A percentile compares a stretch with the other conserved stretches of the same genome.
Evolutionary conservation across 345 rosid species (phyloP).

Genomic region (Lepidium sativum): DNA sequence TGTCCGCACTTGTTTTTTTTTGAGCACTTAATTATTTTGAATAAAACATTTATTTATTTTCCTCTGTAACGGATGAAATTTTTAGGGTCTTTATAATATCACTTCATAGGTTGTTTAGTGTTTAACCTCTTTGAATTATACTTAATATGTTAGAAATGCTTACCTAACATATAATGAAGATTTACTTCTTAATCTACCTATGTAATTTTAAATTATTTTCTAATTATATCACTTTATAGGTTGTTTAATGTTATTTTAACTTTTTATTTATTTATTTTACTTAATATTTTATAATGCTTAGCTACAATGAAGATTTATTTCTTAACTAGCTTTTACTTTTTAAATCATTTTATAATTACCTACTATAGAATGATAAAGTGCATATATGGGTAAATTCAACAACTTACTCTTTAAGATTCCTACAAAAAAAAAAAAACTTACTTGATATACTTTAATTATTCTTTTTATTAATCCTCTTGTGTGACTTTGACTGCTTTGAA

Average conservation of each 20-base stretch:
- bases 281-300: too few species aligned
- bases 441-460: background rate
- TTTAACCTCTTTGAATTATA: too few species aligned
- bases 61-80: background rate
- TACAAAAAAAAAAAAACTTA: background rate
- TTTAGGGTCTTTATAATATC: constrained; percentile 17
- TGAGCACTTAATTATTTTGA: background rate
- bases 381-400: too few species aligned
- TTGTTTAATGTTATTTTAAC: background rate
- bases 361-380: too few species aligned
- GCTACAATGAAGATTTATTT: too few species aligned
- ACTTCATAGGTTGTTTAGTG: too few species aligned
- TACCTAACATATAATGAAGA: too few species aligned
- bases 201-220: background rate
- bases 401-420: background rate
- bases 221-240: background rate
- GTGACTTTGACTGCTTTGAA: constrained; percentile 13
- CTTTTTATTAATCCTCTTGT: background rate
- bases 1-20: background rate
- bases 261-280: too few species aligned
- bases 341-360: background rate
- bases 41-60: background rate
- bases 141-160: too few species aligned
- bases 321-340: too few species aligned
- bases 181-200: constrained; percentile 3